Percentiles rank a stretch among this genome's conserved stretches.
Conservation (phyloP, 805 yeast species). For the Schwanniomyces occidentalis region DNA sequence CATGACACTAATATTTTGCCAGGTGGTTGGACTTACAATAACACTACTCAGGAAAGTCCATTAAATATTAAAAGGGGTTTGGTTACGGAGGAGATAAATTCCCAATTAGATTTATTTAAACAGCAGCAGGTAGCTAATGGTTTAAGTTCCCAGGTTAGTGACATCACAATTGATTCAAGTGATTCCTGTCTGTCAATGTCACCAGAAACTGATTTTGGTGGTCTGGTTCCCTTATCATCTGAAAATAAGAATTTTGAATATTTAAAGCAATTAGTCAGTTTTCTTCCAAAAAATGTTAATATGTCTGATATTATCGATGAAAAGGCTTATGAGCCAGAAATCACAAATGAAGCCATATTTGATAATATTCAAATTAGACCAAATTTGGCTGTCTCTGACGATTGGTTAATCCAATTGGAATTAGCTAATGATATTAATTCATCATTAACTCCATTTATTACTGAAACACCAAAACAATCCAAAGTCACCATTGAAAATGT, state of each 20-base stretch:
- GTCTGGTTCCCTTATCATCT: no score
- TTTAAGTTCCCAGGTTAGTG: slow-evolving; percentile 28
- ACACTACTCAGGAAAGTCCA: slow-evolving; percentile 17
- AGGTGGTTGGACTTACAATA: slow-evolving; percentile 34
- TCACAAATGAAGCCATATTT: slow-evolving; percentile 36
- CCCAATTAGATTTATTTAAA: slow-evolving; percentile 21
- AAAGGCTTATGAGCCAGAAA: slow-evolving; percentile 72
- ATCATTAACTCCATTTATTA: slow-evolving; percentile 35
- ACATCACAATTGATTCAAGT: slow-evolving; percentile 31
- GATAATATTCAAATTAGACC: slow-evolving; percentile 41
- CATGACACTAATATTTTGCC: slow-evolving; percentile 33
- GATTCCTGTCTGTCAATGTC: slow-evolving; percentile 10
- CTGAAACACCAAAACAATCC: slow-evolving; percentile 12
- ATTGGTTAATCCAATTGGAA: slow-evolving; percentile 67
- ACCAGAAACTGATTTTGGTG: slow-evolving; percentile 10
- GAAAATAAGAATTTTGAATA: slow-evolving; percentile 28
- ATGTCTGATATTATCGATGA: slow-evolving; percentile 50
- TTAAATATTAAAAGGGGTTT: slow-evolving; percentile 29
- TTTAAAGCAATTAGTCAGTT: slow-evolving; percentile 33
- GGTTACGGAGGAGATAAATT: slow-evolving; percentile 31
- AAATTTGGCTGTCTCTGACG: slow-evolving; percentile 48
- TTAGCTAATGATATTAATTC: slow-evolving; percentile 48
- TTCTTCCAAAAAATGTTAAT: slow-evolving; percentile 29
- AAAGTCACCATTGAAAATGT: slow-evolving; percentile 36
- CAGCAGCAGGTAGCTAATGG: slow-evolving; percentile 21